Conservation (phyloP, 1,284 basidiomycete species). For the Ustilago nuda region DNA sequence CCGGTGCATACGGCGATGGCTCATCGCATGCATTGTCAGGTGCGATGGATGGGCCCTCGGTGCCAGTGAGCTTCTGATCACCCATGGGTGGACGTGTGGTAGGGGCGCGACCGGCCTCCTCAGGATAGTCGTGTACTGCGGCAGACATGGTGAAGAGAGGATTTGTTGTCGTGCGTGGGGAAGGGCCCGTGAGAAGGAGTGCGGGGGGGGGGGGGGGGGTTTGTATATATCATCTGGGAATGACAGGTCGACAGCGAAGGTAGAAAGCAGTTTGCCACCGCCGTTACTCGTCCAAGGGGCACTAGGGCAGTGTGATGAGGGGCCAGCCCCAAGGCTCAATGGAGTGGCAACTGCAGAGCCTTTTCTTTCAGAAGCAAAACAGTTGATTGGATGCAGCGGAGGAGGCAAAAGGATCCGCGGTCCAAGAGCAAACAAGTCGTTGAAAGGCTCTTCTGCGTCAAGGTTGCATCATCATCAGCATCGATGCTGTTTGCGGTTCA, state of each 20-base stretch:
- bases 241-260: not conserved
- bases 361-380: slow-evolving; percentile 11
- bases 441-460: not conserved
- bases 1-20: slow-evolving; percentile 56
- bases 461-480: not conserved
- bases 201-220: slow-evolving; percentile 3
- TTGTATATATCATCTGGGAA: slow-evolving; percentile 30
- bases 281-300: not conserved
- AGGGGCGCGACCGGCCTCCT: slow-evolving; percentile 41
- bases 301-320: not conserved
- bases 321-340: slow-evolving; percentile 1
- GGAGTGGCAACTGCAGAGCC: not conserved
- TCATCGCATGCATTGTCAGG: slow-evolving; percentile 63
- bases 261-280: not conserved
- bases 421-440: slow-evolving; percentile 1
- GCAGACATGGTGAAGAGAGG: slow-evolving; percentile 29
- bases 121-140: slow-evolving; percentile 24
- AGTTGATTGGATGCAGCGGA: not conserved
- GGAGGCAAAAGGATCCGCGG: slow-evolving; percentile 2
- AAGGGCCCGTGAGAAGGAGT: too few species aligned
- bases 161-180: slow-evolving; percentile 1
- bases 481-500: not conserved
- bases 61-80: slow-evolving; percentile 50
- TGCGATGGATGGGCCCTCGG: slow-evolving; percentile 49
- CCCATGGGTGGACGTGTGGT: slow-evolving; percentile 43